Evolutionary conservation across 352 stramenopile species (phyloP).

Genomic region (Pythium myriotylum): DNA sequence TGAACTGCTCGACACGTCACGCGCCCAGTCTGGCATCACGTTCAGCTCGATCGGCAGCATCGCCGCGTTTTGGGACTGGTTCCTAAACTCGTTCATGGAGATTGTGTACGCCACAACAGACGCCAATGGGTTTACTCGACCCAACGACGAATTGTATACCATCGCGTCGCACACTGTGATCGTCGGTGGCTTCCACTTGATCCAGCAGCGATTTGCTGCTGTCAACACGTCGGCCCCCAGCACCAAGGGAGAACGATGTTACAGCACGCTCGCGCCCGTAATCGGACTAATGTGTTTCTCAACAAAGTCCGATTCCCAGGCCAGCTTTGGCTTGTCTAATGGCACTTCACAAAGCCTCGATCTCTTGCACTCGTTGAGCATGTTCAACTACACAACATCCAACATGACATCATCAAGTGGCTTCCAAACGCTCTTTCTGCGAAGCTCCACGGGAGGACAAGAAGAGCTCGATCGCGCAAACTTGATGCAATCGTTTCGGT

Average conservation of each 20-base stretch:
- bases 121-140: conserved; percentile 24
- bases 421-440: conserved; percentile 65
- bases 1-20: conserved; percentile 46
- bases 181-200: conserved; percentile 65
- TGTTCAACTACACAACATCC: conserved; percentile 57
- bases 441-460: conserved; percentile 38
- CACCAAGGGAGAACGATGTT: conserved; percentile 47
- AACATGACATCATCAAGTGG: conserved; percentile 38
- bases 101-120: conserved; percentile 46
- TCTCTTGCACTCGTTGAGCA: conserved; percentile 44
- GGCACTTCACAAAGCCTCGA: conserved; percentile 31
- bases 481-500: conserved; percentile 51
- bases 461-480: conserved; percentile 30
- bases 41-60: conserved; percentile 48
- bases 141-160: conserved; percentile 46
- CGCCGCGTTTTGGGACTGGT: conserved; percentile 60
- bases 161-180: conserved; percentile 66
- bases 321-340: conserved; percentile 42
- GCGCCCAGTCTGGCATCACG: conserved; percentile 35
- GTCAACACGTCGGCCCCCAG: conserved; percentile 47
- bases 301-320: conserved; percentile 30
- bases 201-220: conserved; percentile 48
- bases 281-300: conserved; percentile 48
- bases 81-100: conserved; percentile 56
- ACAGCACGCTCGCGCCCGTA: conserved; percentile 44